phyloP scores from a whole-genome alignment of 2,329 filamentous ascomycete species.

The Trichothecium roseum region DNA sequence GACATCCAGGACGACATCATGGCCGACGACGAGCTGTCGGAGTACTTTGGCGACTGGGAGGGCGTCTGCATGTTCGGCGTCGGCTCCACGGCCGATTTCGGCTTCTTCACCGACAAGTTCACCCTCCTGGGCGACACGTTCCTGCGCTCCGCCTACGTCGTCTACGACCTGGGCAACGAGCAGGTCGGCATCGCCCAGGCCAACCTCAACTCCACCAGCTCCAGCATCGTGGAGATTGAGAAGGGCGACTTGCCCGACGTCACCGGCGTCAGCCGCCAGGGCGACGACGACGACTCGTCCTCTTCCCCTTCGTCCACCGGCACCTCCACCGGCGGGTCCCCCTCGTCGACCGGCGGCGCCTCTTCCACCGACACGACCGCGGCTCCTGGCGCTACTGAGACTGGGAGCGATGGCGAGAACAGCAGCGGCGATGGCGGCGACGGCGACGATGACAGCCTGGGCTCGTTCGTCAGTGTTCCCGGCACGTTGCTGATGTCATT shows the following conservation, averaged over 20 bases:
- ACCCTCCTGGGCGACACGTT: slow-evolving; percentile 49
- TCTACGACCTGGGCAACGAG: slow-evolving; percentile 41
- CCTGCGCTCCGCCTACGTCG: slow-evolving; percentile 45
- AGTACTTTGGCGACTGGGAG: slow-evolving; percentile 25
- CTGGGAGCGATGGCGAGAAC: too few relatives aligned
- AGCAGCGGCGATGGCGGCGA: too few relatives aligned
- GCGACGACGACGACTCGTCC: too few relatives aligned
- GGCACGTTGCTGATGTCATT: too few relatives aligned
- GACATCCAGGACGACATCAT: slow-evolving; percentile 26
- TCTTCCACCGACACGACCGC: too few relatives aligned
- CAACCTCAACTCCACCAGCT: slow-evolving; percentile 33
- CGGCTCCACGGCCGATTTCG: slow-evolving; percentile 26
- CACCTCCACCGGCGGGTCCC: too few relatives aligned
- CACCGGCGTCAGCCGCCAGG: slow-evolving; percentile 29
- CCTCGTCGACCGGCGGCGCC: too few relatives aligned
- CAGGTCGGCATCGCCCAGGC: slow-evolving; percentile 42
- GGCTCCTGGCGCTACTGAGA: too few relatives aligned
- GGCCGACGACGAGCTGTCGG: slow-evolving; percentile 14
- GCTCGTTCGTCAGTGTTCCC: too few relatives aligned
- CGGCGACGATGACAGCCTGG: too few relatives aligned
- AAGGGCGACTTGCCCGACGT: slow-evolving; percentile 27
- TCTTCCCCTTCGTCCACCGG: too few relatives aligned
- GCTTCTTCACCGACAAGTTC: slow-evolving; percentile 16
- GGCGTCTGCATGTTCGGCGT: slow-evolving; percentile 46
- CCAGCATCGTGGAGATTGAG: slow-evolving; percentile 34